Conservation (phyloP, 225 moss, liverwort and hornwort species). For the Rhytidiadelphus loreus region DNA sequence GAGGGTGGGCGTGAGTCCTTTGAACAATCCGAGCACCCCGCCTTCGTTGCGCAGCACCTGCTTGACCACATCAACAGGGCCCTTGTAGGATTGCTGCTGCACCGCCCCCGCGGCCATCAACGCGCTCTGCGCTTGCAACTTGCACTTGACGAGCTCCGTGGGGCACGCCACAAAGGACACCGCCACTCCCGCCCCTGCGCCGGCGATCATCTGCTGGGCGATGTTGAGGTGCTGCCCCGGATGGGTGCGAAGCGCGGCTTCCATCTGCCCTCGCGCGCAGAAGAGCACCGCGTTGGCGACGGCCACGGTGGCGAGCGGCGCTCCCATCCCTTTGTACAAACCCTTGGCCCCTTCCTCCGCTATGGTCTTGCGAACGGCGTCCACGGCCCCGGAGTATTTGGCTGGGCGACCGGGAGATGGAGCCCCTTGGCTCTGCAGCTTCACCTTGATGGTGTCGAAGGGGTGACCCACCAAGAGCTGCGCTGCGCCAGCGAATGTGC, state of each 20-base stretch:
- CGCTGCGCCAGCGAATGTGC: constrained; percentile 5
- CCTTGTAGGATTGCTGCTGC: background rate
- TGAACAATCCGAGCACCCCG: background rate
- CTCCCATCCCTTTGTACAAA: constrained; percentile 3
- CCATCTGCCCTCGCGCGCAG: constrained; percentile 12
- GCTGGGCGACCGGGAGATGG: background rate
- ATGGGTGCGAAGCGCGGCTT: background rate
- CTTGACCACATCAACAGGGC: constrained; percentile 1
- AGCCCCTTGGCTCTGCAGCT: constrained; percentile 4
- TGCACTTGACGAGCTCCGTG: constrained; percentile 12
- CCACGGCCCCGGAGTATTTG: background rate
- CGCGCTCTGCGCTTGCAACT: constrained; percentile 11
- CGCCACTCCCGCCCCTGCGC: background rate
- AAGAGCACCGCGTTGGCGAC: constrained; percentile 7
- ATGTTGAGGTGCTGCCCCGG: background rate
- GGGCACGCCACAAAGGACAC: background rate
- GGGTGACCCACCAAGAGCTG: constrained; percentile 4
- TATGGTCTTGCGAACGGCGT: constrained; percentile 2
- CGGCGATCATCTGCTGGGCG: background rate
- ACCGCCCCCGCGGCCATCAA: background rate
- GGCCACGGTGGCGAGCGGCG: constrained; percentile 3
- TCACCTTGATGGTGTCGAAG: constrained; percentile 10
- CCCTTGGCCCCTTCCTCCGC: background rate
- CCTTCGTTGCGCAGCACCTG: constrained; percentile 9
- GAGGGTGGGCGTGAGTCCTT: constrained; percentile 1